phyloP scores from a whole-genome alignment of 192 early-diverging fungal species.

The Ambispora gerdemannii region DNA sequence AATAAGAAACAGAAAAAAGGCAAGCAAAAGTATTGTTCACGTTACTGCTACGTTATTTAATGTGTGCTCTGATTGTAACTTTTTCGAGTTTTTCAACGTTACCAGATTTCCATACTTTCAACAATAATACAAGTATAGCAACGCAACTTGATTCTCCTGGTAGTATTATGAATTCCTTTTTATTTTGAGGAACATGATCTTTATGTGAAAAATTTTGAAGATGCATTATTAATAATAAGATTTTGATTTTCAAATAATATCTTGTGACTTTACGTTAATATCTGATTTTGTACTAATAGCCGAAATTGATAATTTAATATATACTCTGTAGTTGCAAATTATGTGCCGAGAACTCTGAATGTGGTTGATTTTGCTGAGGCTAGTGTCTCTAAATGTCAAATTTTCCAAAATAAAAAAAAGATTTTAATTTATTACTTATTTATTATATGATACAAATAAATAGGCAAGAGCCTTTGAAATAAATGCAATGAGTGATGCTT shows the following conservation, averaged over 20 bases:
- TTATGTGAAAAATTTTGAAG: neutral
- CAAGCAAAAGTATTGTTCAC: neutral
- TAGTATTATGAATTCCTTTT: neutral
- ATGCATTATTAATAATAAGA: no score
- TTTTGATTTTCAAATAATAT: no score
- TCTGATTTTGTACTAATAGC: neutral
- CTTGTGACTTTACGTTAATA: neutral
- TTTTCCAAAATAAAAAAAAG: neutral
- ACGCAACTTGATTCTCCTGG: neutral
- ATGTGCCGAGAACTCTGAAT: slow-evolving; percentile 42
- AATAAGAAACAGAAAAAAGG: neutral
- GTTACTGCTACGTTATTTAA: neutral
- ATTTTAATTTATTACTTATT: slow-evolving; percentile 4
- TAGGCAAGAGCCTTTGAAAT: slow-evolving; percentile 84
- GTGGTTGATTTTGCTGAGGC: slow-evolving; percentile 62
- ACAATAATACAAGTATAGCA: neutral
- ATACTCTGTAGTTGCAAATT: slow-evolving; percentile 16
- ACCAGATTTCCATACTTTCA: neutral
- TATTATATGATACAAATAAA: slow-evolving; percentile 9
- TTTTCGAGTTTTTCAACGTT: neutral
- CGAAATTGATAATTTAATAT: neutral
- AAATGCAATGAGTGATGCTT: slow-evolving; percentile 74
- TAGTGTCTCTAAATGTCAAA: neutral
- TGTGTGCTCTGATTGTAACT: neutral
- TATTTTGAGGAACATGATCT: neutral